Percentiles rank a stretch among this genome's conserved stretches.
Conservation (phyloP, 331 rosid genomes). For the Acacia pycnantha region DNA sequence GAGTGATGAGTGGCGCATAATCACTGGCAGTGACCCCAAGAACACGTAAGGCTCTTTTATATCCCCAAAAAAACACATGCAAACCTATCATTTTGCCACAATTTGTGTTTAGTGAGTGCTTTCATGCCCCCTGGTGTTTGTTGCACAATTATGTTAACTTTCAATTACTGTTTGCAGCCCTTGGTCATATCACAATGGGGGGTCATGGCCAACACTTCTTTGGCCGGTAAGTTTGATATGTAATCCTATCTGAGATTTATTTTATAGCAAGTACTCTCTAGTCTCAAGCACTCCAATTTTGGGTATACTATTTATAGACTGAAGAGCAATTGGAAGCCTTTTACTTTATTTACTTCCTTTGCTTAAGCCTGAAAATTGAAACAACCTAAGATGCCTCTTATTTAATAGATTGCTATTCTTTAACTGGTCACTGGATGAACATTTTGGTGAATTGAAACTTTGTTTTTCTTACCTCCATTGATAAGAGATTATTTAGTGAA, state of each 20-base stretch:
- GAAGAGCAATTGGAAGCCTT: neutral
- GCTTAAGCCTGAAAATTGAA: neutral
- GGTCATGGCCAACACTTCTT: constrained; percentile 66
- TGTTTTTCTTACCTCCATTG: neutral
- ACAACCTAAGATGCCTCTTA: neutral
- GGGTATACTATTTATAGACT: neutral
- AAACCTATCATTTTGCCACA: neutral
- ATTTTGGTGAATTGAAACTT: neutral
- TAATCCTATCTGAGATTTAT: neutral
- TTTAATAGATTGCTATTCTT: neutral
- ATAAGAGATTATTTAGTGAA: neutral
- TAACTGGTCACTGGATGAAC: neutral
- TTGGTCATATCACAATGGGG: constrained; percentile 71
- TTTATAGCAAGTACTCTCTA: neutral
- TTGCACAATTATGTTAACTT: neutral
- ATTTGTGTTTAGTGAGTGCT: neutral
- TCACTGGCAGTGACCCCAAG: constrained; percentile 73
- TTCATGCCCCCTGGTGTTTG: neutral
- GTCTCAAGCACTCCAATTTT: neutral
- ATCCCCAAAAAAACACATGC: neutral
- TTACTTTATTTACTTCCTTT: neutral
- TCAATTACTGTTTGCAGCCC: constrained; percentile 40
- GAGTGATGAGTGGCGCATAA: constrained; percentile 61
- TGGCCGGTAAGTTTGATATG: constrained; percentile 49
- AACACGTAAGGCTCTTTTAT: constrained; percentile 49